A percentile compares a stretch with the other conserved stretches of the same genome.
phyloP scores from a whole-genome alignment of 2,329 filamentous ascomycete species.

The Fusarium sp. region DNA sequence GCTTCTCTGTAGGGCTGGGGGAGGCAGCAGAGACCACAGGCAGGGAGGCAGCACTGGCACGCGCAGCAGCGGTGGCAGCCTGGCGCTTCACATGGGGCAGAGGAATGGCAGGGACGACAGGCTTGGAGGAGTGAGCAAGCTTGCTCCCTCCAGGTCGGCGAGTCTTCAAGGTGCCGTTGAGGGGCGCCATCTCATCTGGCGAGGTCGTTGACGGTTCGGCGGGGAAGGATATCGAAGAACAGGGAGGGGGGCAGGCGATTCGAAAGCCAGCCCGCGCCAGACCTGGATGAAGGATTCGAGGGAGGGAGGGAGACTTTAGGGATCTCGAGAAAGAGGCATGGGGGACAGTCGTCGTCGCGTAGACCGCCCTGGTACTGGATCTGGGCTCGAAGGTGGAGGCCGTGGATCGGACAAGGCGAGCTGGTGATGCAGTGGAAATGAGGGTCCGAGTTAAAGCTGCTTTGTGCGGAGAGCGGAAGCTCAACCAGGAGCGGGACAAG shows the following conservation, averaged over 20 bases:
- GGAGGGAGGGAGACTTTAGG: conserved; percentile 44
- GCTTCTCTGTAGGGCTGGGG: conserved; percentile 20
- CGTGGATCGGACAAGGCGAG: conserved; percentile 27
- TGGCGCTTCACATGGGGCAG: conserved; percentile 55
- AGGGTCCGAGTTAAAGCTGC: conserved; percentile 34
- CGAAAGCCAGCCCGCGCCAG: conserved; percentile 41
- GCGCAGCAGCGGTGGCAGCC: conserved; percentile 49
- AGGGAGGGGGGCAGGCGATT: conserved; percentile 39
- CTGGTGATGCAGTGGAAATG: conserved; percentile 36
- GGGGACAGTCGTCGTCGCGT: conserved; percentile 38
- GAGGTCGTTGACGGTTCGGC: conserved; percentile 37
- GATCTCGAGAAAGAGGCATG: conserved; percentile 50
- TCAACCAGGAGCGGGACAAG: conserved; percentile 30
- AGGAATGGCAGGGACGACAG: conserved; percentile 55
- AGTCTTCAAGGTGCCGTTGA: conserved; percentile 49
- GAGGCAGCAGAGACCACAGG: conserved; percentile 22
- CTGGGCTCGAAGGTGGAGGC: conserved; percentile 25
- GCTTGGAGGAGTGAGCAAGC: conserved; percentile 49
- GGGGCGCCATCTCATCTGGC: conserved; percentile 49
- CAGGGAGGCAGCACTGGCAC: conserved; percentile 37
- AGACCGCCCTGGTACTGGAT: conserved; percentile 31
- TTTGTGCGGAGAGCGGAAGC: conserved; percentile 38
- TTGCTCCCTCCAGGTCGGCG: conserved; percentile 48
- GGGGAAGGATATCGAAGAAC: conserved; percentile 34
- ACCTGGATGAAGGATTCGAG: conserved; percentile 38